Conservation (phyloP, 805 yeast species). For the Metschnikowia borealis region DNA sequence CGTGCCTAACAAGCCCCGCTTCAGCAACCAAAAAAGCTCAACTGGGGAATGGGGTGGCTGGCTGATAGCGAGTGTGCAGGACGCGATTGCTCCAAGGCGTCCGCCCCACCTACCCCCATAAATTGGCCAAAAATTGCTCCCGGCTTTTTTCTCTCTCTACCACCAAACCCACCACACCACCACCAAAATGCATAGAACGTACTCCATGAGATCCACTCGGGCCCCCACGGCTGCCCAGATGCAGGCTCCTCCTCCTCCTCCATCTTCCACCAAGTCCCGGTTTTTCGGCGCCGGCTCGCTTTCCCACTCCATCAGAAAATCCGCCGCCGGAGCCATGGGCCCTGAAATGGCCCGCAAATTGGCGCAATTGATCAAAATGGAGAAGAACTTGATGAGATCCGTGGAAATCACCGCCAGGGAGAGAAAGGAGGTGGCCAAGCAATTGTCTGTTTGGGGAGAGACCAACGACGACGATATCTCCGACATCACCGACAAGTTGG, state of each 20-base stretch:
- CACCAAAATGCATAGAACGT: slow-evolving; percentile 89
- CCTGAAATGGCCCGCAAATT: slow-evolving; percentile 77
- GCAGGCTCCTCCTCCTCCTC: slow-evolving; percentile 93
- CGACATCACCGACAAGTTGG: slow-evolving; percentile 83
- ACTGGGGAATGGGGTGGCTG: slow-evolving; percentile 6
- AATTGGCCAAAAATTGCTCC: background rate
- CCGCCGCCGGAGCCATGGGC: slow-evolving; percentile 74
- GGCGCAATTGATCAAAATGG: slow-evolving; percentile 72
- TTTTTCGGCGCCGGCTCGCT: slow-evolving; percentile 84
- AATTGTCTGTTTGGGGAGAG: slow-evolving; percentile 82
- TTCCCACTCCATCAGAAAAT: slow-evolving; percentile 59
- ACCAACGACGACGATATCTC: slow-evolving; percentile 82
- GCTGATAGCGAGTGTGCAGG: slow-evolving; percentile 6
- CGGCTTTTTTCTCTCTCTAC: background rate
- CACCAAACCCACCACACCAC: background rate
- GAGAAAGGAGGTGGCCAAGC: slow-evolving; percentile 78
- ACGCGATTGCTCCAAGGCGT: background rate
- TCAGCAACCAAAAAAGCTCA: too few relatives aligned
- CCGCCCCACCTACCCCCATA: slow-evolving; percentile 4
- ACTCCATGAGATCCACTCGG: slow-evolving; percentile 89
- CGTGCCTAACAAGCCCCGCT: too few relatives aligned
- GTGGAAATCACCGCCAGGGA: slow-evolving; percentile 74
- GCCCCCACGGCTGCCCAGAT: slow-evolving; percentile 97
- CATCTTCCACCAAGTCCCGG: slow-evolving; percentile 81
- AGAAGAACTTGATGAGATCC: slow-evolving; percentile 75